Percentiles rank a stretch among this genome's conserved stretches.
Evolutionary conservation across 768 basidiomycete genomes (phyloP).

Genomic region (Xanthoconium stramineum): DNA sequence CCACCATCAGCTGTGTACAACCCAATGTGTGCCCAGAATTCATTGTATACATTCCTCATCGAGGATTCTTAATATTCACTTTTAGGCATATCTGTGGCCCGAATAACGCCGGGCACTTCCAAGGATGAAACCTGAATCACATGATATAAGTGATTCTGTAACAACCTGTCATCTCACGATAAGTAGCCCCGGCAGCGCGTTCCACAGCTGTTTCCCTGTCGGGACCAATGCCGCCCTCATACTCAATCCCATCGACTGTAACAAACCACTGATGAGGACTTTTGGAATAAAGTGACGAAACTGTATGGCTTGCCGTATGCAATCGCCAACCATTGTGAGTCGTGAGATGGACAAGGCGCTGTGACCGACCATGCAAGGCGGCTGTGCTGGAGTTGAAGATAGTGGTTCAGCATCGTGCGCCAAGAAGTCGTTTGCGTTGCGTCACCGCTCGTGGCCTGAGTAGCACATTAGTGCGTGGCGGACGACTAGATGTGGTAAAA

Average conservation of each 20-base stretch:
- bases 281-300: background rate
- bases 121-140: background rate
- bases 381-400: conserved; percentile 17
- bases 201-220: conserved; percentile 29
- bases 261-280: background rate
- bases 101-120: background rate
- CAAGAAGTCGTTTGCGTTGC: conserved; percentile 2
- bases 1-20: no score
- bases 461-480: background rate
- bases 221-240: conserved; percentile 23
- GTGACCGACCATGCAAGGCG: conserved; percentile 16
- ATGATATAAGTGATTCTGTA: background rate
- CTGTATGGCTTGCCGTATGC: conserved; percentile 21
- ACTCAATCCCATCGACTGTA: conserved; percentile 23
- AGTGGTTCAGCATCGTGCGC: conserved; percentile 31
- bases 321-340: conserved; percentile 20
- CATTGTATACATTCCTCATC: no score
- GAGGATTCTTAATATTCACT: no score
- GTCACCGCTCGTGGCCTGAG: background rate
- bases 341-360: conserved; percentile 12
- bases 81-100: no score
- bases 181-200: conserved; percentile 22
- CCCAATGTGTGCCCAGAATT: no score
- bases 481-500: background rate
- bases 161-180: conserved; percentile 16